Evolutionary conservation across 768 basidiomycete species (phyloP), one percentile per base, ranked within the genome.

Genomic region (Tricholoma bakamatsutake): DNA sequence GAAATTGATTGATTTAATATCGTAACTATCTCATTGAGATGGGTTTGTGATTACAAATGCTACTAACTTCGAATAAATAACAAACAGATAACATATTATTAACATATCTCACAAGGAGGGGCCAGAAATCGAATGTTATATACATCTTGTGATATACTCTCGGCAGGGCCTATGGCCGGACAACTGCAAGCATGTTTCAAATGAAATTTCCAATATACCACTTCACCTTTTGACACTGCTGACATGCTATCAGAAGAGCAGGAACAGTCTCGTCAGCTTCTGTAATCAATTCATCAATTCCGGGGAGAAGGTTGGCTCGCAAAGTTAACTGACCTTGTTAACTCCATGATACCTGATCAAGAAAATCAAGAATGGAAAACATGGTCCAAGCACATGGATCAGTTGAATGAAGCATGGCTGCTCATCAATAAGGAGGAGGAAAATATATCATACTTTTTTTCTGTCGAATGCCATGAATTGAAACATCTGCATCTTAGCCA

Each of bases 331-430:
- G 21, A 52, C 50, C 50, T 52, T n/a, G 50, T 52, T 39, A 52
- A 52, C 21, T 52, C 35, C 33, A 49, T 34, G 10, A 61, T 61
- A 8, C 57, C 54, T 5, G 39, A 61, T 27, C 12, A 15, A 4
- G 12, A 42, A 2, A 58, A 58, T 39, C 60, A 56, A 51, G 57
- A 61, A 49, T 59, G 60, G 57, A 18, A 58, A 34, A 30, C 13
- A 12, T 61, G 58, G 60, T 53, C 60, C 60, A 59, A 59, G 34
- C 52, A 61, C 46, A 61, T 61, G 57, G 60, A 61, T 2, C 4
- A 53, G 34, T 55, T 61, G n/a, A 61, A 61, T 35, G 51, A 61
- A 47, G 31, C 37, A 5, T 61, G 60, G 60, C 5, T 17, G 13
- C 53, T 24, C 9, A 58, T 53, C 24, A 45, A 34, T 12, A 59